Conservation (phyloP, 2,329 filamentous ascomycete genomes). For the Aspergillus bombycis region DNA sequence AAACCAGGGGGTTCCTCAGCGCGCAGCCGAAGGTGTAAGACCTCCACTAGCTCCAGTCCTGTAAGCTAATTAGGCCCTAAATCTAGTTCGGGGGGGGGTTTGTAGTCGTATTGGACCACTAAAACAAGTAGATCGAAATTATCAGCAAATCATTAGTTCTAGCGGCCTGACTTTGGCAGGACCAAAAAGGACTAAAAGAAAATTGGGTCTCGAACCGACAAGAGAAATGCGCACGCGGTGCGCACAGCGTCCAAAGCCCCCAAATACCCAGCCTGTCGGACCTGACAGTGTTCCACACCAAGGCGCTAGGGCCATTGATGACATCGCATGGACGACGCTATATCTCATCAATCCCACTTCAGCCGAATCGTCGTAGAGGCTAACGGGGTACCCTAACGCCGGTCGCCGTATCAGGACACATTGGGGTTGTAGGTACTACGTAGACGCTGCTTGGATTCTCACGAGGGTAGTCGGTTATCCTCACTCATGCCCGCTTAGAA, state of each 20-base stretch:
- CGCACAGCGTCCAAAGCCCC: conserved; percentile 14
- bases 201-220: background rate
- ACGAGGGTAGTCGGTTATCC: background rate
- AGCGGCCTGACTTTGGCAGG: conserved; percentile 7
- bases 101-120: conserved; percentile 11
- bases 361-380: background rate
- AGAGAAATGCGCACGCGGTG: conserved; percentile 19
- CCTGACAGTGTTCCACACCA: conserved; percentile 2
- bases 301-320: conserved; percentile 17
- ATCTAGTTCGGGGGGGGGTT: conserved; percentile 12
- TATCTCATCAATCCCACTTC: background rate
- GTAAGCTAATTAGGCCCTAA: conserved; percentile 11
- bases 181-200: conserved; percentile 8
- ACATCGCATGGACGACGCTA: conserved; percentile 10
- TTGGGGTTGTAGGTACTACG: background rate
- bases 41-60: background rate
- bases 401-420: background rate
- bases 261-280: conserved; percentile 7
- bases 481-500: background rate
- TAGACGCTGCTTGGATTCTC: background rate
- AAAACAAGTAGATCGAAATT: conserved; percentile 17
- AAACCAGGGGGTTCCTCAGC: conserved; percentile 10
- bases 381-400: background rate
- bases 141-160: conserved; percentile 16
- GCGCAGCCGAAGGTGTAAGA: background rate